Evolutionary conservation across 257 asterid species (phyloP).

Genomic region (Ajuga chamaepitys): DNA sequence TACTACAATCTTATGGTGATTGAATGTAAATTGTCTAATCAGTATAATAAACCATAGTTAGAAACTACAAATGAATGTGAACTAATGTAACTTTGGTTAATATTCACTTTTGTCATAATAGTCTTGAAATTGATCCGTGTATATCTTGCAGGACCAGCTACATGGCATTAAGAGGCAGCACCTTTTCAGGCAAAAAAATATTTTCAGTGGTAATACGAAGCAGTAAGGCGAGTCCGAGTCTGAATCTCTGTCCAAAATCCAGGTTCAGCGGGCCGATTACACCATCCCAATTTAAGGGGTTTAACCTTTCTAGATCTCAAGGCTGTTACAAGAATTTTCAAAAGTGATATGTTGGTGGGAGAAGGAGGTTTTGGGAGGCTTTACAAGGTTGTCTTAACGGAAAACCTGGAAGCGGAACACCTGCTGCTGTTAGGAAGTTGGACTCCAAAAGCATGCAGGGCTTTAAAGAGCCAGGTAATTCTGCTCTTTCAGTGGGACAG

Average conservation of each 20-base stretch:
- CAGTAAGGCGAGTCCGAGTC: background rate
- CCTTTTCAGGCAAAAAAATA: background rate
- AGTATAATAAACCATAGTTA: background rate
- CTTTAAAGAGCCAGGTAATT: constrained; percentile 32
- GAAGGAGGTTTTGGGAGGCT: constrained; percentile 45
- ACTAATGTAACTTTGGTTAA: background rate
- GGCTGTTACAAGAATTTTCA: constrained; percentile 31
- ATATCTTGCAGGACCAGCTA: constrained; percentile 21
- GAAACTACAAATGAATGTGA: background rate
- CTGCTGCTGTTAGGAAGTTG: constrained; percentile 34
- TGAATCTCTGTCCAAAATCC: too few species aligned
- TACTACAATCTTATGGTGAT: background rate
- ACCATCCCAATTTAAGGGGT: constrained; percentile 18
- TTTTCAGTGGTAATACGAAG: background rate
- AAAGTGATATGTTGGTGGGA: constrained; percentile 22
- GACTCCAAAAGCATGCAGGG: constrained; percentile 28
- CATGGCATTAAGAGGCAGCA: constrained; percentile 2
- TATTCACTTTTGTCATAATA: background rate
- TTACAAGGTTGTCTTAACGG: constrained; percentile 27
- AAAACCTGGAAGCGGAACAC: constrained; percentile 10
- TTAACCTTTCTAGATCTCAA: constrained; percentile 31
- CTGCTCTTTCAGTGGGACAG: background rate
- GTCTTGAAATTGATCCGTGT: constrained; percentile 9
- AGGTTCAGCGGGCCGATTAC: background rate
- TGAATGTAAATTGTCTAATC: background rate